These are phyloP conservation scores for Luzula sylvatica DNA, from an alignment of 176 grass and related monocot species.

Conservation along the genomic window DNA sequence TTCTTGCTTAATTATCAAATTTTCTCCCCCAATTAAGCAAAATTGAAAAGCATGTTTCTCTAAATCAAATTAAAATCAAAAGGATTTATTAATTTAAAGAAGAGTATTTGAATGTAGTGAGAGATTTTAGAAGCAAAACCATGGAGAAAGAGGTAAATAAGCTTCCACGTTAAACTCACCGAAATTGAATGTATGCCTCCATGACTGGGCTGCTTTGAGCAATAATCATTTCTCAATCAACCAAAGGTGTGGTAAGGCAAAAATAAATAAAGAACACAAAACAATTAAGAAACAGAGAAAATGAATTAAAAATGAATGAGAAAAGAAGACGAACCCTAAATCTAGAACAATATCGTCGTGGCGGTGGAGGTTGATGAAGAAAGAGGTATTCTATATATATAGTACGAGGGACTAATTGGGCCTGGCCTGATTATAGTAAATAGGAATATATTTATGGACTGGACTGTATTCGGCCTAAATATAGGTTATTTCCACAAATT, in stretches of 20 bases:
- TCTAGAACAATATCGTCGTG: too few species aligned
- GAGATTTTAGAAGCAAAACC: constrained; percentile 62
- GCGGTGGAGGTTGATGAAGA: too few species aligned
- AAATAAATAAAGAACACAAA: not conserved
- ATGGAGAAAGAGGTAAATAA: constrained; percentile 9
- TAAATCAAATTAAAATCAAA: too few species aligned
- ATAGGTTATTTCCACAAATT: too few species aligned
- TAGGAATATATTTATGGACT: too few species aligned
- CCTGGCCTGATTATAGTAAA: too few species aligned
- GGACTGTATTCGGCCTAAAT: too few species aligned
- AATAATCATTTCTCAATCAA: constrained; percentile 42
- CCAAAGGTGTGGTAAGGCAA: constrained; percentile 69
- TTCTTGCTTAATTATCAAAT: too few species aligned
- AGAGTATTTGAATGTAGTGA: constrained; percentile 26
- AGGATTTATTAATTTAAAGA: not conserved
- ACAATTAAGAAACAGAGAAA: not conserved
- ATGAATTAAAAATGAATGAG: not conserved
- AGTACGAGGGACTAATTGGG: too few species aligned
- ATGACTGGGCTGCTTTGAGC: constrained; percentile 73
- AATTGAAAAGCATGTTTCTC: too few species aligned
- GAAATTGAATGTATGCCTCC: constrained; percentile 30
- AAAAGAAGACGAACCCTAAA: not conserved
- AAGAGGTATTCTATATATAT: too few species aligned
- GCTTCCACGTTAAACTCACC: constrained; percentile 70
- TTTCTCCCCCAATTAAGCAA: too few species aligned